Conservation (phyloP, 768 basidiomycete genomes). For the Termitomyces sp. region DNA sequence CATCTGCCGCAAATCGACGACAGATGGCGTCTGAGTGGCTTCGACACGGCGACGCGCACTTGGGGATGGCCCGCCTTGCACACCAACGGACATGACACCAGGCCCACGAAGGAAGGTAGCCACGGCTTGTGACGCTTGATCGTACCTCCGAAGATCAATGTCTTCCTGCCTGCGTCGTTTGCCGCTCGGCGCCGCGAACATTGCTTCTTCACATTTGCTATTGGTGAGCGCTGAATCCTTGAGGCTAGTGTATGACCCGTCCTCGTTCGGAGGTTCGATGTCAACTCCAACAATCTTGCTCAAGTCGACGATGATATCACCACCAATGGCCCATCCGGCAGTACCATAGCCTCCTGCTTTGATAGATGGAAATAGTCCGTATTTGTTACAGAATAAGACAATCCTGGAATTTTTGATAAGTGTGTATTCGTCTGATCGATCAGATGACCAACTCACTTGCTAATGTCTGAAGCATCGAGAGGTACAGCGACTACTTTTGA, state of each 20-base stretch:
- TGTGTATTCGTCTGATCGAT: neutral
- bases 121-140: slow-evolving; percentile 52
- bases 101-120: slow-evolving; percentile 44
- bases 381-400: slow-evolving; percentile 69
- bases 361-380: slow-evolving; percentile 70
- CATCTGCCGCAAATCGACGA: slow-evolving; percentile 3
- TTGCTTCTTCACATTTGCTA: slow-evolving; percentile 51
- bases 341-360: slow-evolving; percentile 93
- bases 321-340: slow-evolving; percentile 84
- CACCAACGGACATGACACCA: slow-evolving; percentile 20
- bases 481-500: slow-evolving; percentile 71
- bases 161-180: slow-evolving; percentile 62
- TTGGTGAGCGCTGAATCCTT: slow-evolving; percentile 47
- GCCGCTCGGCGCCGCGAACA: slow-evolving; percentile 21
- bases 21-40: neutral
- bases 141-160: slow-evolving; percentile 45
- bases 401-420: slow-evolving; percentile 35
- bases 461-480: slow-evolving; percentile 76
- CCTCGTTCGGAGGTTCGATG: slow-evolving; percentile 55
- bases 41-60: slow-evolving; percentile 33
- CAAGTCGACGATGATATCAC: slow-evolving; percentile 83
- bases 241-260: slow-evolving; percentile 59
- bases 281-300: slow-evolving; percentile 63
- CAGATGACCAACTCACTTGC: slow-evolving; percentile 50
- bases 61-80: slow-evolving; percentile 29